Conservation (phyloP, 768 basidiomycete genomes). For the Xanthoconium stramineum region DNA sequence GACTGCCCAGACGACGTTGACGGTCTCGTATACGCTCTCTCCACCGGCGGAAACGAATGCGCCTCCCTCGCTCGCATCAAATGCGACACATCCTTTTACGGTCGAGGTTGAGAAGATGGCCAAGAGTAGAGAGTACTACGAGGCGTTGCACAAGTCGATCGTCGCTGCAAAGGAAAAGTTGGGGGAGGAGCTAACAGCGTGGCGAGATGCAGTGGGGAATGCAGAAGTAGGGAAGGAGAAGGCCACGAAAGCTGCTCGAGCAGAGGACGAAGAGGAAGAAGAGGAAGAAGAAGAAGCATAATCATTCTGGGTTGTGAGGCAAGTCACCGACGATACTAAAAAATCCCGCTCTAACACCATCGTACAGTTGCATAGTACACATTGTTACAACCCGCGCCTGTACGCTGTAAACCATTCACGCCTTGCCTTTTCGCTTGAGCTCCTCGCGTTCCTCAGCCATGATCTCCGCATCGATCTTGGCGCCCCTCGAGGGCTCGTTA, state of each 20-base stretch:
- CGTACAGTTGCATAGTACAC: background rate
- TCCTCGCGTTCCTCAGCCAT: conserved; percentile 49
- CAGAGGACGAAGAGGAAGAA: conserved; percentile 47
- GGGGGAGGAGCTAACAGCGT: conserved; percentile 68
- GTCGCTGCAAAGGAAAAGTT: conserved; percentile 49
- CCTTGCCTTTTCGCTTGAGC: conserved; percentile 43
- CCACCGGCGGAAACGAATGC: conserved; percentile 19
- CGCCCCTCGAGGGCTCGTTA: conserved; percentile 55
- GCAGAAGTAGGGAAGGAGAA: conserved; percentile 60
- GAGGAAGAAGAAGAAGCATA: conserved; percentile 28
- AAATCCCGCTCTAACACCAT: background rate
- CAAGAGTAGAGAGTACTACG: conserved; percentile 41
- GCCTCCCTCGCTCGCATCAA: conserved; percentile 20
- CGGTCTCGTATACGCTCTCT: conserved; percentile 21
- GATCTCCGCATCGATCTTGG: conserved; percentile 55
- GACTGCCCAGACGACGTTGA: conserved; percentile 12
- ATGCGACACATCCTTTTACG: conserved; percentile 25
- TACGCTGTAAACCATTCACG: conserved; percentile 7
- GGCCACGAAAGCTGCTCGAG: conserved; percentile 37
- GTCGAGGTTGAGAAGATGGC: conserved; percentile 19
- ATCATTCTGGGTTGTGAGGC: too few species aligned
- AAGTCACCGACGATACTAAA: too few species aligned
- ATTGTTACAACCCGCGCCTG: background rate
- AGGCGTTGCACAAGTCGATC: conserved; percentile 46
- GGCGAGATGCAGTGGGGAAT: conserved; percentile 72